Conservation (phyloP, 2,329 filamentous ascomycete species). For the Dactylellina parvicollis region DNA sequence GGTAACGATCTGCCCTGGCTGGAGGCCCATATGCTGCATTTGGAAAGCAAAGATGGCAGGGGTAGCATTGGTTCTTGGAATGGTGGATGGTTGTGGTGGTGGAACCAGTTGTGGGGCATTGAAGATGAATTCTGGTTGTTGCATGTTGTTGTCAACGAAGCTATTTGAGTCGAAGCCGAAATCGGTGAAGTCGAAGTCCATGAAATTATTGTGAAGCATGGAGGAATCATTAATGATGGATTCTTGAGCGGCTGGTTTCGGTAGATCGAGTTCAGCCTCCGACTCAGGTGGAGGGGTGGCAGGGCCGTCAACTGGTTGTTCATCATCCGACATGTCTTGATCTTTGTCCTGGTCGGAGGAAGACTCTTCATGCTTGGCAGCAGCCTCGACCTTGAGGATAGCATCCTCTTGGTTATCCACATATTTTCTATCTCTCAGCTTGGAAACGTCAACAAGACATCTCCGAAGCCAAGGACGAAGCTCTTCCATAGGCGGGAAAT, state of each 20-base stretch:
- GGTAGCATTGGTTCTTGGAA: constrained; percentile 26
- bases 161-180: constrained; percentile 9
- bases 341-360: constrained; percentile 40
- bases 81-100: constrained; percentile 18
- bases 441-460: constrained; percentile 51
- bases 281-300: constrained; percentile 44
- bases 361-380: constrained; percentile 29
- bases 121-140: constrained; percentile 29
- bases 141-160: background rate
- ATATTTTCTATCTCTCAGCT: constrained; percentile 47
- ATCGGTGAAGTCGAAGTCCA: constrained; percentile 37
- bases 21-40: constrained; percentile 25
- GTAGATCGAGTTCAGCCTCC: constrained; percentile 18
- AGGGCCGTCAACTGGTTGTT: constrained; percentile 18
- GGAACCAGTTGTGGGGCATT: constrained; percentile 14
- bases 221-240: constrained; percentile 7
- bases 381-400: constrained; percentile 63
- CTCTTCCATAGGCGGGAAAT: constrained; percentile 66
- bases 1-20: constrained; percentile 25
- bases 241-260: background rate
- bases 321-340: constrained; percentile 50
- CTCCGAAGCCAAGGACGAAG: constrained; percentile 70
- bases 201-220: constrained; percentile 26
- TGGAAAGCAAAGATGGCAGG: constrained; percentile 33
- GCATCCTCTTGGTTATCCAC: constrained; percentile 49